A percentile compares a stretch with the other conserved stretches of the same genome.
Evolutionary conservation across 257 asterid genomes (phyloP).

Genomic region (Leonotis leonurus): DNA sequence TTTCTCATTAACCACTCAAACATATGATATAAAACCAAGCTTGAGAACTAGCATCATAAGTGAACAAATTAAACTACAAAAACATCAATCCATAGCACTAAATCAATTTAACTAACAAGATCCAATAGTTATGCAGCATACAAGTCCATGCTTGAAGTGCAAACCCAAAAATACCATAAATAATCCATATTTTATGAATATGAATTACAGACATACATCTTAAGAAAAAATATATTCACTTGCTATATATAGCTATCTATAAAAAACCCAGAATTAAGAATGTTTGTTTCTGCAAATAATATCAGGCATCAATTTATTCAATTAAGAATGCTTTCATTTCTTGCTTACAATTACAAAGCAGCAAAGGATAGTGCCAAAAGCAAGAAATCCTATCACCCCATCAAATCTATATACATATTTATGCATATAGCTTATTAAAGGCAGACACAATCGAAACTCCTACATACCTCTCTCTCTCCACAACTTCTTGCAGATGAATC

Average conservation of each 20-base stretch:
- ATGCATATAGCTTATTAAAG: neutral
- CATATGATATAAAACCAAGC: too few relatives aligned
- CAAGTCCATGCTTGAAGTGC: neutral
- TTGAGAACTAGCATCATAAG: neutral
- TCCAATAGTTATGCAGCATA: neutral
- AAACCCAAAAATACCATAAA: neutral
- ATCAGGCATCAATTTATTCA: constrained; percentile 2
- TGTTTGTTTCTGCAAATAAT: constrained; percentile 7
- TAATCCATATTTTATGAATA: neutral
- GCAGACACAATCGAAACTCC: neutral
- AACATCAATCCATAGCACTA: neutral
- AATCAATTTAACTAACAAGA: neutral
- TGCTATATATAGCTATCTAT: neutral
- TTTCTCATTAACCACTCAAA: neutral
- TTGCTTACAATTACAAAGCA: neutral
- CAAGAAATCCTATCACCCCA: neutral
- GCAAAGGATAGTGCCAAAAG: neutral
- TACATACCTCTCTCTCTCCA: constrained; percentile 25
- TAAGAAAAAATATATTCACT: neutral
- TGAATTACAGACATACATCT: neutral
- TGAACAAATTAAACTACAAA: neutral
- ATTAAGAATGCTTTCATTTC: constrained; percentile 1
- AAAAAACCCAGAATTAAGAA: constrained; percentile 3
- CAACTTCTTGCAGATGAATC: constrained; percentile 8
- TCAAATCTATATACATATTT: neutral